Conservation (phyloP, 306 rosid species). For the Begonia loranthoides region DNA sequence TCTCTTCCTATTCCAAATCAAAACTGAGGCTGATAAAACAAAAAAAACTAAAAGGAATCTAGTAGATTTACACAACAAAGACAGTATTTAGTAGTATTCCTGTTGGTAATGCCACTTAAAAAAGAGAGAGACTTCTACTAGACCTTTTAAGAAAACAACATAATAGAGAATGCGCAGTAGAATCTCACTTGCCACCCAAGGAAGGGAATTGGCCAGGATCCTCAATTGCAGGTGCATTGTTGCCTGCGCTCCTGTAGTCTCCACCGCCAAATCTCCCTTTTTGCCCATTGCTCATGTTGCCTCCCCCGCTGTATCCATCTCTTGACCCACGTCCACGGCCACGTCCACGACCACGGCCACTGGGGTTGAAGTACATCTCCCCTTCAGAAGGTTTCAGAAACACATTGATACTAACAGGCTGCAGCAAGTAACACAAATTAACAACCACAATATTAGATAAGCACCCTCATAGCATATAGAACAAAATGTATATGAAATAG, state of each 20-base stretch:
- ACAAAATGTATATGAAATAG: too few relatives aligned
- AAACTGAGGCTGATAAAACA: too few relatives aligned
- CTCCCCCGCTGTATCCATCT: constrained; percentile 38
- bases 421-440: neutral
- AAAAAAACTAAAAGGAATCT: too few relatives aligned
- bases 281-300: constrained; percentile 24
- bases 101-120: too few relatives aligned
- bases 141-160: neutral
- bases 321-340: constrained; percentile 41
- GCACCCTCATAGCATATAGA: too few relatives aligned
- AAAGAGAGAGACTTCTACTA: too few relatives aligned
- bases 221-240: constrained; percentile 58
- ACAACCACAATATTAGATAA: too few relatives aligned
- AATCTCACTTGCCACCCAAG: constrained; percentile 51
- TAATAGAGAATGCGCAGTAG: constrained; percentile 11
- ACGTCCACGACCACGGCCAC: constrained; percentile 61
- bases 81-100: too few relatives aligned
- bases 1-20: too few relatives aligned
- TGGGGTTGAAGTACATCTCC: constrained; percentile 30
- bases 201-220: constrained; percentile 75
- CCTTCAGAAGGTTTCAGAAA: constrained; percentile 91
- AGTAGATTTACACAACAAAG: too few relatives aligned
- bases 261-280: too few relatives aligned
- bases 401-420: constrained; percentile 76
- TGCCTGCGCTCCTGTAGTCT: too few relatives aligned